These are phyloP conservation scores for Naganishia friedmannii DNA, from an alignment of 768 basidiomycete genomes.

Conservation along the genomic window DNA sequence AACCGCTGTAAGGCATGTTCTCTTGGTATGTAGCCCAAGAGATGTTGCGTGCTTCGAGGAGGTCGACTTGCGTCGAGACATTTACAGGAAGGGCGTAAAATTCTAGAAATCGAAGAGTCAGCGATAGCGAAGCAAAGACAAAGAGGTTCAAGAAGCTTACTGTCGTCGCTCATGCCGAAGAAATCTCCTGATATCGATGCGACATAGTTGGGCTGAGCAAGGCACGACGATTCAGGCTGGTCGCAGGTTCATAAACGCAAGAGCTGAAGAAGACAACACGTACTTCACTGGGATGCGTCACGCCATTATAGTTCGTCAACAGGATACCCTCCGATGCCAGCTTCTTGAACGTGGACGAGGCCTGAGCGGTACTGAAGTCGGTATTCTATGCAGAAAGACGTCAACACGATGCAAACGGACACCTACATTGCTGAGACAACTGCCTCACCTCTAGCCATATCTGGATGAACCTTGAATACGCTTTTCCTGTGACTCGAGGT, in stretches of 20 bases:
- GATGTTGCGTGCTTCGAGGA: conserved; percentile 61
- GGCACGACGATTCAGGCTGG: too few relatives aligned
- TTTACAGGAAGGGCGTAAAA: conserved; percentile 54
- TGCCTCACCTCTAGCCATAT: conserved; percentile 62
- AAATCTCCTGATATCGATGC: conserved; percentile 60
- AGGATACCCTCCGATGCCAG: conserved; percentile 59
- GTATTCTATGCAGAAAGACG: conserved; percentile 50
- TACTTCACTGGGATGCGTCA: conserved; percentile 34
- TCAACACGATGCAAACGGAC: neutral
- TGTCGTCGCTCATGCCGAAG: conserved; percentile 58
- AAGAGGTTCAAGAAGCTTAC: conserved; percentile 23
- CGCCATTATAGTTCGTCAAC: conserved; percentile 49
- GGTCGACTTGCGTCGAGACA: conserved; percentile 62
- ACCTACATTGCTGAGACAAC: neutral
- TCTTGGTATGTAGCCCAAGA: conserved; percentile 61
- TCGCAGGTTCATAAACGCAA: too few relatives aligned
- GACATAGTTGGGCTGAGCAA: conserved; percentile 64
- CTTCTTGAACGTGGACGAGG: conserved; percentile 46
- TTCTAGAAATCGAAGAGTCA: neutral
- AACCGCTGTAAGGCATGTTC: conserved; percentile 36
- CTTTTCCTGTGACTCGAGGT: conserved; percentile 54
- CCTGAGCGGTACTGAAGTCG: conserved; percentile 54
- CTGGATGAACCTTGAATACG: conserved; percentile 58
- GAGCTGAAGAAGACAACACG: too few relatives aligned
- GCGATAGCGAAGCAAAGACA: too few relatives aligned